phyloP scores from a whole-genome alignment of 768 basidiomycete genomes.

The Pholiota conissans region DNA sequence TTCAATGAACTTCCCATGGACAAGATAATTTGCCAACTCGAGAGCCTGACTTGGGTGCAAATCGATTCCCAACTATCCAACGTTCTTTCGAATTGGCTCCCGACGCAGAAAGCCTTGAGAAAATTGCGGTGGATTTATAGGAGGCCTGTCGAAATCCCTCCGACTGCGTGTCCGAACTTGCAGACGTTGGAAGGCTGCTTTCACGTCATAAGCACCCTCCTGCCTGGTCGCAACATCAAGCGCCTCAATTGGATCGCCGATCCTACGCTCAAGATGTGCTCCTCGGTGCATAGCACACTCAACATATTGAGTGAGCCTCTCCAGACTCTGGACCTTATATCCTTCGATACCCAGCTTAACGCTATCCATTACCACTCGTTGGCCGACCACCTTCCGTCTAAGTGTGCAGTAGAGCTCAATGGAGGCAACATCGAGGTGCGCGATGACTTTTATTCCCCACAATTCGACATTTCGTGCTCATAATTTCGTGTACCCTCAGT shows the following conservation, averaged over 20 bases:
- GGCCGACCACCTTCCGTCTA: neutral
- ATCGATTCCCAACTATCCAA: neutral
- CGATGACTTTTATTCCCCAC: too few species aligned
- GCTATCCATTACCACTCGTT: neutral
- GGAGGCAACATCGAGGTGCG: neutral
- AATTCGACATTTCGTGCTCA: too few species aligned
- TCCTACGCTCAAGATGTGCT: neutral
- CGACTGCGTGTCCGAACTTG: neutral
- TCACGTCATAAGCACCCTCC: neutral
- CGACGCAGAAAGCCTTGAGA: neutral
- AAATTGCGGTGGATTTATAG: neutral
- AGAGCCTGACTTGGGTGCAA: neutral
- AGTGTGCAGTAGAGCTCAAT: neutral
- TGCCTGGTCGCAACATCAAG: neutral
- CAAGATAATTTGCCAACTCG: neutral
- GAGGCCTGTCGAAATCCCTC: neutral
- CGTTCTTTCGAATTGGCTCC: neutral
- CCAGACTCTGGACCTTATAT: neutral
- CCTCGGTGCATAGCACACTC: neutral
- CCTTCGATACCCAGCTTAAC: neutral
- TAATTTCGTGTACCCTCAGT: too few species aligned
- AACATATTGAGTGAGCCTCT: neutral
- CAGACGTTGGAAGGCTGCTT: neutral
- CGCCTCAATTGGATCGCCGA: neutral
- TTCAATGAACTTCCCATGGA: neutral